phyloP scores from a whole-genome alignment of 2,329 filamentous ascomycete genomes.

The Stachybotrys elegans region DNA sequence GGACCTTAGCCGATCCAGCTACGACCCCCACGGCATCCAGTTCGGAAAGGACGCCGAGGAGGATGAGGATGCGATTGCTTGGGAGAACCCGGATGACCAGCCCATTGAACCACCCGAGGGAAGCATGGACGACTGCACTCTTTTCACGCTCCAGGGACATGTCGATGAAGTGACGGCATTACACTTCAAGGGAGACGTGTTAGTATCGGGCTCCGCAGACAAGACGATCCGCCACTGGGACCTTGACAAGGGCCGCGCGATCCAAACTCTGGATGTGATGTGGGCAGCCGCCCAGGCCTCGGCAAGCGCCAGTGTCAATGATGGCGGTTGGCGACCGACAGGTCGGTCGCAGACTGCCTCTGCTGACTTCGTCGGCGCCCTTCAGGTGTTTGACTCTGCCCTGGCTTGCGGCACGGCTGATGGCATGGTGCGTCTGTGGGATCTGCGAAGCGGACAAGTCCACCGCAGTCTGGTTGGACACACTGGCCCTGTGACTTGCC shows the following conservation, averaged over 20 bases:
- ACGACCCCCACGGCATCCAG: conserved; percentile 63
- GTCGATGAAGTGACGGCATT: conserved; percentile 92
- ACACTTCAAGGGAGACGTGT: conserved; percentile 80
- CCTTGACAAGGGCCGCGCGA: conserved; percentile 90
- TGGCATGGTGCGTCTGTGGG: conserved; percentile 95
- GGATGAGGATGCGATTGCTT: conserved; percentile 65
- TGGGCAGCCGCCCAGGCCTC: conserved; percentile 94
- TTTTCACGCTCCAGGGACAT: conserved; percentile 86
- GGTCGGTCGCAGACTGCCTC: conserved; percentile 56
- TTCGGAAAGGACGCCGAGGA: conserved; percentile 54
- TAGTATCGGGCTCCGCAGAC: conserved; percentile 93
- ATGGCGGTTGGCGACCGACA: conserved; percentile 67
- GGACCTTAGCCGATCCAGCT: conserved; percentile 87
- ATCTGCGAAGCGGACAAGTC: conserved; percentile 94
- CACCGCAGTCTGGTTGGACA: conserved; percentile 93
- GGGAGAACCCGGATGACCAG: conserved; percentile 65
- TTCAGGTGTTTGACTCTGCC: conserved; percentile 95
- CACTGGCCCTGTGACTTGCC: conserved; percentile 85
- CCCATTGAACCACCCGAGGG: conserved; percentile 67
- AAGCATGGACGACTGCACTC: conserved; percentile 81
- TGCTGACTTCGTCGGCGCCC: conserved; percentile 87
- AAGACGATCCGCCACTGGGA: conserved; percentile 99
- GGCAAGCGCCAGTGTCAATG: conserved; percentile 57
- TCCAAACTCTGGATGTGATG: conserved; percentile 95
- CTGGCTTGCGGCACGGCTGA: conserved; percentile 95